Evolutionary conservation across 2,329 filamentous ascomycete genomes (phyloP).

Genomic region (Monosporascus cannonballus): DNA sequence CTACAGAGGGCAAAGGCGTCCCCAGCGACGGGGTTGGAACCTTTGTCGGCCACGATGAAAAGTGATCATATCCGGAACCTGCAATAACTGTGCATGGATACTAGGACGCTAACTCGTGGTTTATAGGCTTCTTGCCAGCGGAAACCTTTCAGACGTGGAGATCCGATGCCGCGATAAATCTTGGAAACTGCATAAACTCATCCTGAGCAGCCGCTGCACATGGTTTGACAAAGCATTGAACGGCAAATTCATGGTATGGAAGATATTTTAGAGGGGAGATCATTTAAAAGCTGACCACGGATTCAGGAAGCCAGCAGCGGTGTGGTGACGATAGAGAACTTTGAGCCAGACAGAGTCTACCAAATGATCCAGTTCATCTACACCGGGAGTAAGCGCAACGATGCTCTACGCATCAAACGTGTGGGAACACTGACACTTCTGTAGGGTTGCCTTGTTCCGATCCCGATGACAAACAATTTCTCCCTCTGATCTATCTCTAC

Average conservation of each 20-base stretch:
- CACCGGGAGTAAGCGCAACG: conserved; percentile 9
- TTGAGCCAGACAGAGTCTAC: conserved; percentile 12
- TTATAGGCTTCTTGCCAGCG: conserved; percentile 4
- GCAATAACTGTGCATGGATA: too few species aligned
- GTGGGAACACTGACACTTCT: too few species aligned
- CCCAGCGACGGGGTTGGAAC: too few species aligned
- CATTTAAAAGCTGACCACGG: background rate
- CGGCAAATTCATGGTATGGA: conserved; percentile 9
- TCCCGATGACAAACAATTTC: background rate
- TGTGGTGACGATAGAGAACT: conserved; percentile 13
- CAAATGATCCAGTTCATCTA: conserved; percentile 18
- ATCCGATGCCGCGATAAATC: conserved; percentile 14
- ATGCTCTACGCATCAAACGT: too few species aligned
- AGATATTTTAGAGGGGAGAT: too few species aligned
- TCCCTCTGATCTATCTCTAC: background rate
- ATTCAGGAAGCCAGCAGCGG: conserved; percentile 12
- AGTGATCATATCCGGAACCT: too few species aligned
- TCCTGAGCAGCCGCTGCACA: conserved; percentile 17
- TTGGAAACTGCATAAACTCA: conserved; percentile 19
- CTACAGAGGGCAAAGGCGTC: too few species aligned
- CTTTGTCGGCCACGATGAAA: too few species aligned
- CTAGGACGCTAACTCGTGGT: too few species aligned
- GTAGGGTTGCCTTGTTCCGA: too few species aligned
- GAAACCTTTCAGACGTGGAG: conserved; percentile 16
- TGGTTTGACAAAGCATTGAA: conserved; percentile 21